Percentiles rank a stretch among this genome's conserved stretches.
These are phyloP conservation scores for Coemansia sp. DNA, from an alignment of 192 early-diverging fungal genomes.

Conservation along the genomic window DNA sequence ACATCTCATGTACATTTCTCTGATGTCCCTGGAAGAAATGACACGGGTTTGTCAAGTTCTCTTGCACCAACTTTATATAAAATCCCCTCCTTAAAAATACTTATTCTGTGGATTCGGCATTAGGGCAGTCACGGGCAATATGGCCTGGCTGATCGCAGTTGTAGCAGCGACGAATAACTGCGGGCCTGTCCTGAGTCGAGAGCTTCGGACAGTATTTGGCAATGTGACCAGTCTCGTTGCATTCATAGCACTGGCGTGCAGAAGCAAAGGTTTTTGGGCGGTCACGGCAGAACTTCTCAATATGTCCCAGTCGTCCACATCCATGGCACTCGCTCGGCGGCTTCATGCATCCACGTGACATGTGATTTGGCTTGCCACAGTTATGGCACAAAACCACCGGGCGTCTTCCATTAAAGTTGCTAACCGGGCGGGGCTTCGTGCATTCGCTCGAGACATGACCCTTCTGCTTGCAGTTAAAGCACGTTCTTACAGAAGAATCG, in stretches of 20 bases:
- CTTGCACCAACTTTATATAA: too few species aligned
- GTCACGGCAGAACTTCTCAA: slow-evolving; percentile 39
- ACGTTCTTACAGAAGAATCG: slow-evolving; percentile 33
- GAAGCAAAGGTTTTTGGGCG: slow-evolving; percentile 1
- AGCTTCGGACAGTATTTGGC: slow-evolving; percentile 33
- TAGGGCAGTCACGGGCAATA: slow-evolving; percentile 40
- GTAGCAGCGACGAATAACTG: slow-evolving; percentile 31
- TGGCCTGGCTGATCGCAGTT: slow-evolving; percentile 50
- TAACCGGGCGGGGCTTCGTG: slow-evolving; percentile 7
- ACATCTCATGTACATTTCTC: background rate
- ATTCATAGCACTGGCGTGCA: slow-evolving; percentile 6
- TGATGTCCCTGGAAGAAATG: background rate
- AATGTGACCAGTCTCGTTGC: slow-evolving; percentile 36
- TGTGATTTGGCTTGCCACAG: slow-evolving; percentile 51
- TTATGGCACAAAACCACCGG: slow-evolving; percentile 29
- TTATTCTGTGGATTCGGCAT: background rate
- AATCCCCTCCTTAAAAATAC: too few species aligned
- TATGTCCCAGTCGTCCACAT: slow-evolving; percentile 47
- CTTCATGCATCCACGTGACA: slow-evolving; percentile 45
- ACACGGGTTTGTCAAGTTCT: too few species aligned
- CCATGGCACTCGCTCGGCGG: slow-evolving; percentile 51
- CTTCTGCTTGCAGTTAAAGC: slow-evolving; percentile 54
- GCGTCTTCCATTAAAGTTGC: background rate
- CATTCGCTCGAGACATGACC: slow-evolving; percentile 54
- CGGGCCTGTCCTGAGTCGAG: background rate